Conservation (phyloP, 2,329 filamentous ascomycete species). For the Piedraia hortae region DNA sequence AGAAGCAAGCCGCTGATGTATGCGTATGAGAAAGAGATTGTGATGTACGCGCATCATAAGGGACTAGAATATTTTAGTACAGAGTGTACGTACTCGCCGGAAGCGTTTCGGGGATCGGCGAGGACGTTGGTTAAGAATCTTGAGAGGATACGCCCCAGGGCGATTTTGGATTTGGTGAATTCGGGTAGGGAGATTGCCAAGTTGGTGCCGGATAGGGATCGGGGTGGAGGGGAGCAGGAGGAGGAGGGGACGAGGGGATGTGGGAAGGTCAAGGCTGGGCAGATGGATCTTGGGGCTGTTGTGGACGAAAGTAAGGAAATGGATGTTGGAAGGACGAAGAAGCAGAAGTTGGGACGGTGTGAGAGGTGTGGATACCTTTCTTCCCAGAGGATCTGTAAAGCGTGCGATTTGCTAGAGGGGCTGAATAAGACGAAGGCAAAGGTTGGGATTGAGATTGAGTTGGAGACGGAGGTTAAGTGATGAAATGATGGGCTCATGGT, state of each 20-base stretch:
- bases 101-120: conserved; percentile 83
- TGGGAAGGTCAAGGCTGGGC: not conserved
- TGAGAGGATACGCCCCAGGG: conserved; percentile 74
- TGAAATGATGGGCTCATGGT: too few relatives aligned
- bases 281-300: conserved; percentile 22
- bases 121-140: conserved; percentile 82
- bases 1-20: conserved; percentile 93
- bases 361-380: conserved; percentile 83
- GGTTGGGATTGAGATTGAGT: conserved; percentile 13
- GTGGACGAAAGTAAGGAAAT: conserved; percentile 46
- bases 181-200: conserved; percentile 92
- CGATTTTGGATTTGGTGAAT: conserved; percentile 78
- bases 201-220: conserved; percentile 36
- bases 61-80: conserved; percentile 95
- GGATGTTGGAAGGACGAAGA: conserved; percentile 12
- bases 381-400: conserved; percentile 80
- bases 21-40: conserved; percentile 96
- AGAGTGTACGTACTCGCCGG: conserved; percentile 93
- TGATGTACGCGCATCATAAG: conserved; percentile 89
- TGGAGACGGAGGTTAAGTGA: too few relatives aligned
- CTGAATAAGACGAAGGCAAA: conserved; percentile 45
- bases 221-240: conserved; percentile 25
- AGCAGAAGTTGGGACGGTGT: conserved; percentile 58
- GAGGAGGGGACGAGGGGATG: conserved; percentile 26
- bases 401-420: conserved; percentile 67